Evolutionary conservation across 495 filamentous ascomycete genomes (phyloP).

Genomic region (Jackrogersella minutella): DNA sequence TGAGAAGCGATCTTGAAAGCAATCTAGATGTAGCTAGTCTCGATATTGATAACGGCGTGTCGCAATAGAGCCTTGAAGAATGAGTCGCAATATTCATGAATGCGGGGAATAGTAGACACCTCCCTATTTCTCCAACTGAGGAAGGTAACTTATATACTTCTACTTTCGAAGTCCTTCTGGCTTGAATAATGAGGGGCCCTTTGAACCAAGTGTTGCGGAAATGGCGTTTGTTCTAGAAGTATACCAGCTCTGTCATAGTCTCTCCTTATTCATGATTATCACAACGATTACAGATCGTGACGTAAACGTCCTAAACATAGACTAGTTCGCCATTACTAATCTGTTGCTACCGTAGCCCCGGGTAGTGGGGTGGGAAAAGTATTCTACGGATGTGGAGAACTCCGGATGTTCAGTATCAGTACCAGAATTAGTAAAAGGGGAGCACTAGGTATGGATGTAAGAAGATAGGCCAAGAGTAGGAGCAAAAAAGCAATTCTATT

Average conservation of each 20-base stretch:
- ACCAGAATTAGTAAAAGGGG: not conserved
- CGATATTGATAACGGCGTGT: not conserved
- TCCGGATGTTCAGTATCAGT: not conserved
- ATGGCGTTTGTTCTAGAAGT: constrained; percentile 22
- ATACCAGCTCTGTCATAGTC: constrained; percentile 30
- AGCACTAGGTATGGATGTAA: not conserved
- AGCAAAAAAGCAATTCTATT: constrained; percentile 28
- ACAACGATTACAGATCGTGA: constrained; percentile 32
- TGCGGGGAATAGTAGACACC: constrained; percentile 19
- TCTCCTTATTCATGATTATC: constrained; percentile 24
- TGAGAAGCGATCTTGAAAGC: not conserved
- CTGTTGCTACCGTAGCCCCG: too few species aligned
- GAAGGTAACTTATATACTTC: not conserved
- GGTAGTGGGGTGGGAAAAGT: not conserved
- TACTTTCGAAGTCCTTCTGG: constrained; percentile 1
- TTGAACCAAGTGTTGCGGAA: constrained; percentile 13
- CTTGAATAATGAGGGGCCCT: not conserved
- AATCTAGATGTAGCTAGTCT: not conserved
- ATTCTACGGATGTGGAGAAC: not conserved
- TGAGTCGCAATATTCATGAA: constrained; percentile 21
- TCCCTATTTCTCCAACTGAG: not conserved
- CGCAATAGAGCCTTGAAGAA: constrained; percentile 4
- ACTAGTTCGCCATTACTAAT: too few species aligned
- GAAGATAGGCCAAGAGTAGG: not conserved
- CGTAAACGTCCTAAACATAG: constrained; percentile 3